These are phyloP conservation scores for Vigna trinervia DNA, from an alignment of 306 rosid species.

Conservation along the genomic window DNA sequence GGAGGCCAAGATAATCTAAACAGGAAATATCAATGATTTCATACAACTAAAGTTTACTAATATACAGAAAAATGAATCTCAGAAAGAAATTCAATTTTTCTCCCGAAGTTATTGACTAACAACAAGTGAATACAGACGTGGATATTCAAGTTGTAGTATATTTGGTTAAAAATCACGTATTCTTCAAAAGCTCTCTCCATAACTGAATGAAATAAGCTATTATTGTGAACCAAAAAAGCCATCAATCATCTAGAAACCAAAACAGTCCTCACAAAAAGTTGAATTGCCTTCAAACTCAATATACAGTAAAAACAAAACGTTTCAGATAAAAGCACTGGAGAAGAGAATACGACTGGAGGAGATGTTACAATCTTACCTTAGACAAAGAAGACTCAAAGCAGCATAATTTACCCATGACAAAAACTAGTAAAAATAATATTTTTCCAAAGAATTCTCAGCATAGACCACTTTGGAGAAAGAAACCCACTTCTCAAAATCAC, in stretches of 20 bases:
- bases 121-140: slow-evolving; percentile 17
- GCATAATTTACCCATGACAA: slow-evolving; percentile 70
- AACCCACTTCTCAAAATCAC: slow-evolving; percentile 48
- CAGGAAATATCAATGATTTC: slow-evolving; percentile 4
- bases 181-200: background rate
- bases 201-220: background rate
- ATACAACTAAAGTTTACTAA: slow-evolving; percentile 2
- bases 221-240: background rate
- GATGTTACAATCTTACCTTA: slow-evolving; percentile 58
- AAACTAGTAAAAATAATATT: slow-evolving; percentile 10
- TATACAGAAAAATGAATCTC: background rate
- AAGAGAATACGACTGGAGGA: slow-evolving; percentile 11
- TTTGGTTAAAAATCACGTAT: background rate
- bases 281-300: slow-evolving; percentile 34
- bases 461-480: slow-evolving; percentile 50
- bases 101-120: slow-evolving; percentile 19
- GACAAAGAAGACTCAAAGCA: slow-evolving; percentile 73
- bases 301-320: slow-evolving; percentile 18
- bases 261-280: slow-evolving; percentile 18
- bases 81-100: background rate
- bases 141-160: slow-evolving; percentile 4
- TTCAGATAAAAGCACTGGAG: slow-evolving; percentile 23
- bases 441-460: slow-evolving; percentile 56
- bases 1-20: background rate
- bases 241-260: slow-evolving; percentile 13